phyloP scores from a whole-genome alignment of 2,329 filamentous ascomycete genomes.

The Zasmidium cellare region DNA sequence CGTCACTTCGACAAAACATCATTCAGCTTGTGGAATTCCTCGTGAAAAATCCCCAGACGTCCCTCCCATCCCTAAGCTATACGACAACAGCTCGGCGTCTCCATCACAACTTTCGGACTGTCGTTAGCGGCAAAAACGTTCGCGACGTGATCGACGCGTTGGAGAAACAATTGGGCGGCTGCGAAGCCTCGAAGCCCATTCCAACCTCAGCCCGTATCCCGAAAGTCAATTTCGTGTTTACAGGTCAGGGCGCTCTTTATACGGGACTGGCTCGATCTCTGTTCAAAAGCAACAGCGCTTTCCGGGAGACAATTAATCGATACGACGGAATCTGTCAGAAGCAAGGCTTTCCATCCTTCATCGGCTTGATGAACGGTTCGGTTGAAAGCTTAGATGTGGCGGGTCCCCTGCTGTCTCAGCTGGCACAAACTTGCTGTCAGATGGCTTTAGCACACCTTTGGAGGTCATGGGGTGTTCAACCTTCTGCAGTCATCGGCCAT shows the following conservation, averaged over 20 bases:
- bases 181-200: neutral
- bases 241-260: constrained; percentile 39
- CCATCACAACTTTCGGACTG: constrained; percentile 43
- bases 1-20: neutral
- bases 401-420: constrained; percentile 11
- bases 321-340: constrained; percentile 31
- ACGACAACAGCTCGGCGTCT: constrained; percentile 62
- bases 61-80: constrained; percentile 61
- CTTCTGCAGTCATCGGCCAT: constrained; percentile 32
- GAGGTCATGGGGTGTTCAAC: constrained; percentile 30
- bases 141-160: constrained; percentile 31
- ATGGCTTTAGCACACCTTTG: constrained; percentile 39
- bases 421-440: constrained; percentile 35
- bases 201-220: constrained; percentile 18
- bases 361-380: neutral
- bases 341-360: constrained; percentile 36
- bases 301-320: constrained; percentile 32
- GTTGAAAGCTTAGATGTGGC: neutral
- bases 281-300: constrained; percentile 29
- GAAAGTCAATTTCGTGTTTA: constrained; percentile 40
- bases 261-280: constrained; percentile 31
- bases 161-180: too few species aligned
- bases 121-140: constrained; percentile 25
- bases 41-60: constrained; percentile 50
- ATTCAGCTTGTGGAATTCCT: constrained; percentile 53